Evolutionary conservation across 768 basidiomycete species (phyloP).

Genomic region (Amanita inopinata): DNA sequence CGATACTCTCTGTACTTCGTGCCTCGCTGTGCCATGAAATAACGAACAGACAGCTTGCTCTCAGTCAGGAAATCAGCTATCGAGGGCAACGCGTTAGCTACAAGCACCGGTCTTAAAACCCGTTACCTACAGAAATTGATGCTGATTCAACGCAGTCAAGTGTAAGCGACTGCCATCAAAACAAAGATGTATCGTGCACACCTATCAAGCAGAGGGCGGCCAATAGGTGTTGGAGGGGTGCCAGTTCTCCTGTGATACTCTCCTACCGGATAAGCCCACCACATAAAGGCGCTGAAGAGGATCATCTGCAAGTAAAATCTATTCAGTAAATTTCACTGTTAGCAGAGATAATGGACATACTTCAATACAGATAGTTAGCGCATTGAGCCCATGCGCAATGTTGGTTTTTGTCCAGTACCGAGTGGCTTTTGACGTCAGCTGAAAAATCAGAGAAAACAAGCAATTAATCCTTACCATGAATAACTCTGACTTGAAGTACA

Average conservation of each 20-base stretch:
- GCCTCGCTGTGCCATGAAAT: constrained; percentile 7
- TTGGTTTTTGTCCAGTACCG: constrained; percentile 70
- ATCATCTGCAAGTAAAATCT: constrained; percentile 47
- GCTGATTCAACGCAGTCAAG: background rate
- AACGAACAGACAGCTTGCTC: constrained; percentile 3
- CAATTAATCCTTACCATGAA: constrained; percentile 33
- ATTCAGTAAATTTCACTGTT: background rate
- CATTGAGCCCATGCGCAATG: constrained; percentile 66
- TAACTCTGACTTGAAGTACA: constrained; percentile 49
- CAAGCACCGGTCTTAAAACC: background rate
- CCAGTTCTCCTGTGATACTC: constrained; percentile 47
- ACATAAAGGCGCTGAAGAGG: constrained; percentile 56
- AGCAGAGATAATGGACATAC: constrained; percentile 24
- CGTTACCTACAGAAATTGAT: constrained; percentile 3
- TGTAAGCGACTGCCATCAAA: too few relatives aligned
- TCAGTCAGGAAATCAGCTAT: background rate
- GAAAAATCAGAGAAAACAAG: background rate
- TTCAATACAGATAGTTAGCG: constrained; percentile 67
- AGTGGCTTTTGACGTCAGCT: constrained; percentile 32
- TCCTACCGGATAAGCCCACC: constrained; percentile 60
- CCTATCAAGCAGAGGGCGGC: constrained; percentile 56
- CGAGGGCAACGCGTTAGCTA: constrained; percentile 16
- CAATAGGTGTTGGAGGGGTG: constrained; percentile 33
- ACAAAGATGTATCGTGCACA: constrained; percentile 14
- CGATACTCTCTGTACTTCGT: background rate